A percentile compares a stretch with the other conserved stretches of the same genome.
phyloP scores from a whole-genome alignment of 2,329 filamentous ascomycete genomes.

The Botryotinia globosa region DNA sequence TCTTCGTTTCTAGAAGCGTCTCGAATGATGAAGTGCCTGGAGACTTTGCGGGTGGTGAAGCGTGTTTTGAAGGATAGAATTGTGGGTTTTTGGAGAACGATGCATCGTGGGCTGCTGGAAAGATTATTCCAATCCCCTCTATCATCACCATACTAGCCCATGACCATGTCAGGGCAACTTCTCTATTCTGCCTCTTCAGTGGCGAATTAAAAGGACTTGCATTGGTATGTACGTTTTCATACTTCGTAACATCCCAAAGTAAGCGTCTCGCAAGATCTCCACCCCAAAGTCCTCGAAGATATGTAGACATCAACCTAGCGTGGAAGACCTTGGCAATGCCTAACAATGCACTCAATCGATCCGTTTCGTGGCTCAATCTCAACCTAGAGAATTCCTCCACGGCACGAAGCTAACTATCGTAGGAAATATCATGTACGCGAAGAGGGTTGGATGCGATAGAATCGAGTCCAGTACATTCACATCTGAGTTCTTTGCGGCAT shows the following conservation, averaged over 20 bases:
- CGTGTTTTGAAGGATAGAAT: neutral
- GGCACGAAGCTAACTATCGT: neutral
- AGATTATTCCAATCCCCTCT: neutral
- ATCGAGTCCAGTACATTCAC: constrained; percentile 2
- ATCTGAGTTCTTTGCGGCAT: neutral
- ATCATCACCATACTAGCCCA: constrained; percentile 1
- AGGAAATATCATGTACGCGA: neutral
- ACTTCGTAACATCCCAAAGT: neutral
- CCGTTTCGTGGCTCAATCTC: neutral
- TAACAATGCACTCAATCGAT: neutral
- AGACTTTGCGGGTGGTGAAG: neutral
- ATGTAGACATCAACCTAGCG: neutral
- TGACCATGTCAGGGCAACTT: neutral
- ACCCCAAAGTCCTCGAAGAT: neutral
- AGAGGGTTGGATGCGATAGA: neutral
- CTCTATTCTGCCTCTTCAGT: neutral
- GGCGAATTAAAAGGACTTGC: neutral
- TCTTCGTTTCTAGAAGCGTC: neutral
- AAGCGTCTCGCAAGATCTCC: neutral
- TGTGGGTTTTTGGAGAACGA: neutral
- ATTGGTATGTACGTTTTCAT: neutral
- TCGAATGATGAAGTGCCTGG: neutral
- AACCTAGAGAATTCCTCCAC: neutral
- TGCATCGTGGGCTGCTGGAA: neutral
- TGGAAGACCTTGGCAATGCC: constrained; percentile 1